Conservation (phyloP, 2,329 filamentous ascomycete species). For the Colletotrichum lini region DNA sequence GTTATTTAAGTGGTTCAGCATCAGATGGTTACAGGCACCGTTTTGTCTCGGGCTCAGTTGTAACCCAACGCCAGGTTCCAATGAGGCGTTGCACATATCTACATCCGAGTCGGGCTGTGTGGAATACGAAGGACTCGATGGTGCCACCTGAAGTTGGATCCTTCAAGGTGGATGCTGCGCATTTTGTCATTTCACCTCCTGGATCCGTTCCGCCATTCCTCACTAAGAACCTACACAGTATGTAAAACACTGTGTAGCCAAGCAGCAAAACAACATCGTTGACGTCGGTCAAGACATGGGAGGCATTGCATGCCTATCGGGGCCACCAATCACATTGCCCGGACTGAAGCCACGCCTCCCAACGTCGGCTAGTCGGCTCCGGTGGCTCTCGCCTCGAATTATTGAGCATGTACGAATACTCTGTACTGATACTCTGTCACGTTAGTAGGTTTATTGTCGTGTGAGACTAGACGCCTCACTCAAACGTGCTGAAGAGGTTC, state of each 20-base stretch:
- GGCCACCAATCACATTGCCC: background rate
- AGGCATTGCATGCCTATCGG: background rate
- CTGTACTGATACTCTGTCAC: no score
- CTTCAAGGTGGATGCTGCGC: conserved; percentile 4
- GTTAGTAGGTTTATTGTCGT: no score
- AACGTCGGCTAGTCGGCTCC: background rate
- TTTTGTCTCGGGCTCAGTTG: background rate
- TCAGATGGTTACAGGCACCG: background rate
- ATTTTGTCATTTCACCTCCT: background rate
- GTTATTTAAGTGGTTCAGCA: background rate
- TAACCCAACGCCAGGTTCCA: background rate
- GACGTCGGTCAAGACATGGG: background rate
- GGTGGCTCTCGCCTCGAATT: background rate
- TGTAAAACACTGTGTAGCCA: background rate
- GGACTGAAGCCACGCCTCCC: background rate
- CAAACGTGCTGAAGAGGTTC: background rate
- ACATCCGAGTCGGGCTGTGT: background rate
- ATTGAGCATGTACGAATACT: no score
- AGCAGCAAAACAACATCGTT: background rate
- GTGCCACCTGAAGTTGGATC: background rate
- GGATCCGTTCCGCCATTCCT: background rate
- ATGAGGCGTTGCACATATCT: background rate
- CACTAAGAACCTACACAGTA: background rate
- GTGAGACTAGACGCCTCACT: background rate
- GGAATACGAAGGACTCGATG: background rate